A percentile compares a stretch with the other conserved stretches of the same genome.
These are phyloP conservation scores for Colletotrichum ledebouriae DNA, from an alignment of 2,329 filamentous ascomycete genomes.

Conservation along the genomic window DNA sequence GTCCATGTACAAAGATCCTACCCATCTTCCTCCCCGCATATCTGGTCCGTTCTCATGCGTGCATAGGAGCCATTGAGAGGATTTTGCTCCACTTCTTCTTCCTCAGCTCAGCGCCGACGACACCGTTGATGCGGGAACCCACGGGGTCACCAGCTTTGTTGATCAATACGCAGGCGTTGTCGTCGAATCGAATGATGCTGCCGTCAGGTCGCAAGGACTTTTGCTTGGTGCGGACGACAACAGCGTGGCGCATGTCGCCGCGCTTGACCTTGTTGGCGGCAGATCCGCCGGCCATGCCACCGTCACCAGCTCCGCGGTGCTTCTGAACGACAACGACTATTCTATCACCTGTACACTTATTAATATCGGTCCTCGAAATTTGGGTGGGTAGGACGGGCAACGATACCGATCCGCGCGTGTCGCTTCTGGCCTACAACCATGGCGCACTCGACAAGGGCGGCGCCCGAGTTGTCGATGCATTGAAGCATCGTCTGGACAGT, in stretches of 20 bases:
- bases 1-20: constrained; percentile 34
- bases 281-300: constrained; percentile 77
- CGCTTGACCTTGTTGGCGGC: constrained; percentile 93
- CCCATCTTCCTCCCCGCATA: background rate
- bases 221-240: constrained; percentile 92
- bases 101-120: constrained; percentile 90
- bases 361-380: background rate
- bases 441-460: constrained; percentile 95
- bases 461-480: constrained; percentile 99
- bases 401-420: constrained; percentile 87
- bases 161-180: constrained; percentile 97
- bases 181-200: constrained; percentile 91
- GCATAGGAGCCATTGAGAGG: constrained; percentile 87
- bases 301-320: constrained; percentile 83
- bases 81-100: constrained; percentile 99
- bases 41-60: constrained; percentile 56
- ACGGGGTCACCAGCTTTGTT: constrained; percentile 98
- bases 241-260: constrained; percentile 95
- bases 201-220: constrained; percentile 90
- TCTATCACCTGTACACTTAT: constrained; percentile 87
- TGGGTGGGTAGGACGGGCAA: background rate
- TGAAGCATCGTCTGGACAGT: constrained; percentile 86
- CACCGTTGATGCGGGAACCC: constrained; percentile 89
- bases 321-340: constrained; percentile 99
- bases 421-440: constrained; percentile 92